Percentiles rank a stretch among this genome's conserved stretches.
These are phyloP conservation scores for Phanerochaete sordida DNA, from an alignment of 768 basidiomycete species.

Conservation along the genomic window DNA sequence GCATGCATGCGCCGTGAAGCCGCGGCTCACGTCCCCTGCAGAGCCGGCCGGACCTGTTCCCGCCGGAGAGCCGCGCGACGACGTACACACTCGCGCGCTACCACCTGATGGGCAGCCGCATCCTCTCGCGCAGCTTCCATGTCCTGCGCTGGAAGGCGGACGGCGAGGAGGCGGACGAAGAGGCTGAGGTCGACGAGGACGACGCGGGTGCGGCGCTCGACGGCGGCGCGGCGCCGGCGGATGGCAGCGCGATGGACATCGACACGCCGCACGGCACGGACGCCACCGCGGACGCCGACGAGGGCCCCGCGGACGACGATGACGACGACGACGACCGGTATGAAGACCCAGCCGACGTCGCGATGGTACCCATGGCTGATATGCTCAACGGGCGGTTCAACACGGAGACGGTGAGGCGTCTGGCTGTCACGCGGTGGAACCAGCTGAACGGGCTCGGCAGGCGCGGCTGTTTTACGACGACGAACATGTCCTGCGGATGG, in stretches of 20 bases:
- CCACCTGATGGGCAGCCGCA: slow-evolving; percentile 88
- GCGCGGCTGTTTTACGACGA: slow-evolving; percentile 88
- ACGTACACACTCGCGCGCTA: slow-evolving; percentile 71
- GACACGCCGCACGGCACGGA: slow-evolving; percentile 13
- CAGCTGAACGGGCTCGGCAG: slow-evolving; percentile 33
- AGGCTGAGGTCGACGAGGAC: slow-evolving; percentile 27
- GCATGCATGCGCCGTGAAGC: neutral
- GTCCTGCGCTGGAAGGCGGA: slow-evolving; percentile 55
- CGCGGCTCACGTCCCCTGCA: slow-evolving; percentile 25
- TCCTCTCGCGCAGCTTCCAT: slow-evolving; percentile 89
- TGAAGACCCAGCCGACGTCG: slow-evolving; percentile 60
- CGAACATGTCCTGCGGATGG: slow-evolving; percentile 68
- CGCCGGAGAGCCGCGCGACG: slow-evolving; percentile 34
- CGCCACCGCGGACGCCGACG: slow-evolving; percentile 7
- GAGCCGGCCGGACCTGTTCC: slow-evolving; percentile 75
- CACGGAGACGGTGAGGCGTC: slow-evolving; percentile 73
- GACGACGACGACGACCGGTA: slow-evolving; percentile 52
- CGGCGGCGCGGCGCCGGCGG: slow-evolving; percentile 26
- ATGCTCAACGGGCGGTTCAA: slow-evolving; percentile 89
- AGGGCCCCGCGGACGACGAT: slow-evolving; percentile 30
- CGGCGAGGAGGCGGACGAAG: slow-evolving; percentile 30
- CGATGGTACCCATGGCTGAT: slow-evolving; percentile 97
- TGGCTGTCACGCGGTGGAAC: no score
- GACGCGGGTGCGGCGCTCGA: slow-evolving; percentile 21
- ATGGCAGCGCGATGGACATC: slow-evolving; percentile 25